Evolutionary conservation across 495 filamentous ascomycete species (phyloP).

Genomic region (Cenococcum geophilum): DNA sequence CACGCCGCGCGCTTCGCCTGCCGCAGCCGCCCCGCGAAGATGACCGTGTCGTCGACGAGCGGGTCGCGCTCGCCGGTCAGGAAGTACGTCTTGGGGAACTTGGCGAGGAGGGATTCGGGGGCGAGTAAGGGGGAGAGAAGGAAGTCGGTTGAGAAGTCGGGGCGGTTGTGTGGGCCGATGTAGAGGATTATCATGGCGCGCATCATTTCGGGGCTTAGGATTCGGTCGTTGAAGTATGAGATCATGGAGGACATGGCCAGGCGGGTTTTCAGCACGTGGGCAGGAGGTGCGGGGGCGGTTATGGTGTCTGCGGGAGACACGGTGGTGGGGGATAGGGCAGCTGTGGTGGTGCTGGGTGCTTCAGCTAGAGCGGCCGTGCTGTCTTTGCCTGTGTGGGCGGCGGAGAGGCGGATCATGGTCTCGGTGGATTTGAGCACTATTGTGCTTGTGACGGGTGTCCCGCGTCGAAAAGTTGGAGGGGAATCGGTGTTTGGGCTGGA

Average conservation of each 20-base stretch:
- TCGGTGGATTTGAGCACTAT: slow-evolving; percentile 23
- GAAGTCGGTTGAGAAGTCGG: slow-evolving; percentile 88
- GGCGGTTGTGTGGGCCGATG: slow-evolving; percentile 84
- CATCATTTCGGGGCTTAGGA: slow-evolving; percentile 97
- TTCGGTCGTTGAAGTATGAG: slow-evolving; percentile 93
- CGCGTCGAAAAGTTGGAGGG: slow-evolving; percentile 3
- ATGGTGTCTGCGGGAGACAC: slow-evolving; percentile 35
- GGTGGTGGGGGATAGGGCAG: slow-evolving; percentile 22
- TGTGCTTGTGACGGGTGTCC: slow-evolving; percentile 2
- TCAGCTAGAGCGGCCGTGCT: slow-evolving; percentile 1
- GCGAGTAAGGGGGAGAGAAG: slow-evolving; percentile 83
- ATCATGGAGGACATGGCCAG: slow-evolving; percentile 93
- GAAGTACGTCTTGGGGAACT: slow-evolving; percentile 88
- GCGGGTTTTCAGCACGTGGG: slow-evolving; percentile 66
- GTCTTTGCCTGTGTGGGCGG: slow-evolving; percentile 29
- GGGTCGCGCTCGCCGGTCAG: slow-evolving; percentile 93
- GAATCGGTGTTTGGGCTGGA: background rate
- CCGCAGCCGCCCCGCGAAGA: slow-evolving; percentile 82
- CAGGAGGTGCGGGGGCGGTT: slow-evolving; percentile 48
- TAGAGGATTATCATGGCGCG: slow-evolving; percentile 98
- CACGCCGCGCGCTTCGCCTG: slow-evolving; percentile 71
- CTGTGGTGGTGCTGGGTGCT: slow-evolving; percentile 28
- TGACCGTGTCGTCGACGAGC: slow-evolving; percentile 90
- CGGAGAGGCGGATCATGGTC: slow-evolving; percentile 29
- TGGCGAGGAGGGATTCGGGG: slow-evolving; percentile 70